A percentile compares a stretch with the other conserved stretches of the same genome.
Evolutionary conservation across 352 stramenopile species (phyloP).

Genomic region (Phytophthora sp.): DNA sequence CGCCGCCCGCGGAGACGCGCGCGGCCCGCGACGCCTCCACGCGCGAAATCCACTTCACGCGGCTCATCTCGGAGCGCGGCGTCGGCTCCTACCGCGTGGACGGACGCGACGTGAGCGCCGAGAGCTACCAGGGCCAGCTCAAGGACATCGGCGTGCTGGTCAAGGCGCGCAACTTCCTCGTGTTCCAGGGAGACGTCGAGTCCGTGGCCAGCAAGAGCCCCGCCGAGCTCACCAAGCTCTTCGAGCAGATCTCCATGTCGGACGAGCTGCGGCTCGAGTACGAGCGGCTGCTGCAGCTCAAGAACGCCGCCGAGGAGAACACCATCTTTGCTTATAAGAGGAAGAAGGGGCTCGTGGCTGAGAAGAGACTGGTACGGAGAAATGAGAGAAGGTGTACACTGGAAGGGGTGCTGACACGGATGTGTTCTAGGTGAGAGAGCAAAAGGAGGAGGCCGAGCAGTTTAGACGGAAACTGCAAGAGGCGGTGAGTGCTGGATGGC

Average conservation of each 20-base stretch:
- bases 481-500: conserved; percentile 42
- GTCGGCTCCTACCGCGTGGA: conserved; percentile 86
- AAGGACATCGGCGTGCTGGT: conserved; percentile 97
- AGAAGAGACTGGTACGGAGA: conserved; percentile 92
- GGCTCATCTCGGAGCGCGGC: conserved; percentile 93
- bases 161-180: conserved; percentile 99
- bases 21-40: background rate
- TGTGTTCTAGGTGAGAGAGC: conserved; percentile 85
- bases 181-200: conserved; percentile 99
- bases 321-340: conserved; percentile 96
- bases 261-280: conserved; percentile 85
- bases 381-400: too few species aligned
- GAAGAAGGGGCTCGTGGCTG: conserved; percentile 94
- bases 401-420: background rate
- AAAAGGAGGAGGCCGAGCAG: conserved; percentile 93
- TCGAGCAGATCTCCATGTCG: conserved; percentile 97
- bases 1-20: conserved; percentile 40
- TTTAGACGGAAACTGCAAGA: conserved; percentile 78
- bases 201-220: conserved; percentile 96
- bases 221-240: conserved; percentile 95
- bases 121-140: conserved; percentile 95
- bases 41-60: conserved; percentile 93
- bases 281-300: conserved; percentile 83
- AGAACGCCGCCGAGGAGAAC: conserved; percentile 94
- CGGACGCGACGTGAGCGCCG: conserved; percentile 80